These are phyloP conservation scores for Pseudocercospora vitis DNA, from an alignment of 2,329 filamentous ascomycete genomes.

Conservation along the genomic window DNA sequence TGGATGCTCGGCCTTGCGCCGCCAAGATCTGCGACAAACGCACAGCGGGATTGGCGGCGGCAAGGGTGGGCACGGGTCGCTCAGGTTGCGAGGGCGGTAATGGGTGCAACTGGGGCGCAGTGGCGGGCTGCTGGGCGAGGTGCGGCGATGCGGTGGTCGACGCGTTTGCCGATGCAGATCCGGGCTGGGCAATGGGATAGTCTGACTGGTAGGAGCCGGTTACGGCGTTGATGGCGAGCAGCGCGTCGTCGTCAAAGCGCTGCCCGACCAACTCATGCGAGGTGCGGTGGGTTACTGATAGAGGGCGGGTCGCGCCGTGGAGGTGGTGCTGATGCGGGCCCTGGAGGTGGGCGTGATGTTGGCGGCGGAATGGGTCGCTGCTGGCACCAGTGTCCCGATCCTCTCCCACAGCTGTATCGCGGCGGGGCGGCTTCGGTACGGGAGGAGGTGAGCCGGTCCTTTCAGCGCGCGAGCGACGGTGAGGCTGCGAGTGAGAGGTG, in stretches of 20 bases:
- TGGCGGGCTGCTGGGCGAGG: slow-evolving; percentile 10
- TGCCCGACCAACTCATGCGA: slow-evolving; percentile 41
- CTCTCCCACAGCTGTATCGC: too few relatives aligned
- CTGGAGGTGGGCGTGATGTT: slow-evolving; percentile 2
- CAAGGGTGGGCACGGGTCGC: slow-evolving; percentile 15
- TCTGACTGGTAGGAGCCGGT: slow-evolving; percentile 30
- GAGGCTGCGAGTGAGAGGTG: background rate
- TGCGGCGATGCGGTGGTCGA: slow-evolving; percentile 17
- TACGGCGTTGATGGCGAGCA: slow-evolving; percentile 41
- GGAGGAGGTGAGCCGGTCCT: background rate
- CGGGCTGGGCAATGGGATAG: slow-evolving; percentile 14
- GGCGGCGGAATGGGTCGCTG: background rate
- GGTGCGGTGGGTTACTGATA: slow-evolving; percentile 37
- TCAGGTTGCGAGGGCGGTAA: slow-evolving; percentile 16
- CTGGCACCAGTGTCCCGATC: slow-evolving; percentile 2
- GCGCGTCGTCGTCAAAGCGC: slow-evolving; percentile 43
- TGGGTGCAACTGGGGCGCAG: slow-evolving; percentile 8
- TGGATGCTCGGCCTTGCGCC: slow-evolving; percentile 43
- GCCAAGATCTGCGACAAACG: slow-evolving; percentile 46
- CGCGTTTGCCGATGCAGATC: slow-evolving; percentile 7
- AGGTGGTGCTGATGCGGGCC: background rate
- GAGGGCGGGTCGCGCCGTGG: slow-evolving; percentile 20
- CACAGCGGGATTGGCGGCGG: slow-evolving; percentile 34
- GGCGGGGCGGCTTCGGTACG: slow-evolving; percentile 4
- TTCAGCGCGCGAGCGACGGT: background rate